These are phyloP conservation scores for Eucalyptus tenuipes DNA, from an alignment of 345 rosid species.

Conservation along the genomic window DNA sequence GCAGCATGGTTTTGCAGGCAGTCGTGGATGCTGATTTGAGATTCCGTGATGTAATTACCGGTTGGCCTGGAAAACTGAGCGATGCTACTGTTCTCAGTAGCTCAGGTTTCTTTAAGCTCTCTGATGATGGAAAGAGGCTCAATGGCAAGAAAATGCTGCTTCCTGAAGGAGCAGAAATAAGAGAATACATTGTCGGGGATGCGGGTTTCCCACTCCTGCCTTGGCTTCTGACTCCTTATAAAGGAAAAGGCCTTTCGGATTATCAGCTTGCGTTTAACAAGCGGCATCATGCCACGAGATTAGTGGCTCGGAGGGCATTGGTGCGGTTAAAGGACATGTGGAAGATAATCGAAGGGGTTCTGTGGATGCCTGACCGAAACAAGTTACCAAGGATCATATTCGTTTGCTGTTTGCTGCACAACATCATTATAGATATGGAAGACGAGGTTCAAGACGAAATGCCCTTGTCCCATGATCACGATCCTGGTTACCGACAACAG, in stretches of 20 bases:
- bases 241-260: conserved; percentile 24
- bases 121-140: conserved; percentile 34
- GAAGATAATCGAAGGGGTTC: conserved; percentile 49
- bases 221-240: conserved; percentile 39
- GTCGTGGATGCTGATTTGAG: conserved; percentile 51
- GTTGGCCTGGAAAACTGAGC: conserved; percentile 59
- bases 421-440: conserved; percentile 46
- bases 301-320: conserved; percentile 41
- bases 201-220: conserved; percentile 45
- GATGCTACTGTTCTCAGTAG: conserved; percentile 26
- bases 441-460: conserved; percentile 23
- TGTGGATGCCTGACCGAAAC: conserved; percentile 64
- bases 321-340: conserved; percentile 42
- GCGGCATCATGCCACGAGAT: conserved; percentile 21
- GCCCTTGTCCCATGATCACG: conserved; percentile 25
- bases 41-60: conserved; percentile 48
- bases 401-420: conserved; percentile 59
- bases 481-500: conserved; percentile 27
- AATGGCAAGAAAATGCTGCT: conserved; percentile 23
- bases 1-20: conserved; percentile 59
- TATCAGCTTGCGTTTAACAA: conserved; percentile 25
- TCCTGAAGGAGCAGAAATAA: conserved; percentile 31
- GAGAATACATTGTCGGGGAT: conserved; percentile 52
- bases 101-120: conserved; percentile 31
- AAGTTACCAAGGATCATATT: conserved; percentile 49